Base-by-base conservation (phyloP, 2,329 filamentous ascomycete species). In the Orbilia blumenaviensis region DNA sequence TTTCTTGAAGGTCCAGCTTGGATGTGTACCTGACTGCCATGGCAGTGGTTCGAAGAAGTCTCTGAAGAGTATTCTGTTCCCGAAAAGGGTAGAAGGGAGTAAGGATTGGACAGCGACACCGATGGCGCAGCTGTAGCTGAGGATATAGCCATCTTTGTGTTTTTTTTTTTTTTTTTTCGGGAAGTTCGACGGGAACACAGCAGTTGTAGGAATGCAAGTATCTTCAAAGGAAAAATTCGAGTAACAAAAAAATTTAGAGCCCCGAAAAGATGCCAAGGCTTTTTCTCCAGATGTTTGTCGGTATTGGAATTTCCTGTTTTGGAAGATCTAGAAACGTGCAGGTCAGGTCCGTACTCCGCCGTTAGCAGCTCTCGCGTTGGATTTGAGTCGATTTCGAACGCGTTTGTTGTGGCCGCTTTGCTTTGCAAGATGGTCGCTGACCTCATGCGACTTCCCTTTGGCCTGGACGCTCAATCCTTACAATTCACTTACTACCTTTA, bases 51-150 rank as follows among this genome's bases (percentile, higher is more conserved):
- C 3, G 72, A 69, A 34, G 58, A 44, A 4, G 50, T 44, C 32
- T 76, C 64, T 38, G 58, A 60, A 21, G 58, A n/a, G 32, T 54
- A 38, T 10, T 76, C 72, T 36, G 58, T 16, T 44, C 72, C 64
- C 23, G 64, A 69, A 69, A 76, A 69, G 14, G 72, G 36, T 9
- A 76, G 41, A 16, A 76, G 64, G 23, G 72, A 64, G 41, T 76
- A 76, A 44, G 72, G 72, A 66, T 63, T 76, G 18, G 72, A 76
- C 14, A 76, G 72, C 72, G 72, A 76, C 72, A 76, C 72, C 48
- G 72, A 76, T 12, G 72, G 72, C 58, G 72, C 46, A 44, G 63
- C 63, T 50, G 60, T 54, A 46, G 72, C 67, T 18, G 50, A 69
- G 61, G 64, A 69, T 69, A 76, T 76, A 34, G 64, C 72, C 72